Conservation (phyloP, 1,139 yeast species). For the Waltiozyma sp. region DNA sequence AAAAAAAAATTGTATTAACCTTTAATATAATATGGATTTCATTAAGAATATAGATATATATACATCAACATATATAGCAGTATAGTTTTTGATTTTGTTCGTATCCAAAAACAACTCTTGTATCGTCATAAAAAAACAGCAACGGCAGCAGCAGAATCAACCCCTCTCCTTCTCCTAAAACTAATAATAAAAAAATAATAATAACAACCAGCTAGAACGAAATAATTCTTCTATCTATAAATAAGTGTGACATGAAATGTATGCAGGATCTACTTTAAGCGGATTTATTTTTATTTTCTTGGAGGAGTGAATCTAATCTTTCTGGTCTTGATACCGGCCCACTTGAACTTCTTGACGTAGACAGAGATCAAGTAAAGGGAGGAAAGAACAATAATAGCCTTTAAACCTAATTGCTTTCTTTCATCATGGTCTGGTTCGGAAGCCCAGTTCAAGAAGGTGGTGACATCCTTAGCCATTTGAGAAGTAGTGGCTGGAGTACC, state of each 20-base stretch:
- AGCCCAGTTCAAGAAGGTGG: conserved; percentile 95
- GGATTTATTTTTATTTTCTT: conserved; percentile 43
- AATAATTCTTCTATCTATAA: not conserved
- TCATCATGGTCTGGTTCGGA: conserved; percentile 98
- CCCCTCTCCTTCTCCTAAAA: not conserved
- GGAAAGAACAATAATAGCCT: conserved; percentile 75
- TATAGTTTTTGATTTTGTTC: not conserved
- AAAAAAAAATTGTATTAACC: too few species aligned
- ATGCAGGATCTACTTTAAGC: not conserved
- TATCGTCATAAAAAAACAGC: not conserved
- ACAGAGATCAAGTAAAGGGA: conserved; percentile 73
- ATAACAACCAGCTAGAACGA: not conserved
- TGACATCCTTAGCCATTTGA: conserved; percentile 98
- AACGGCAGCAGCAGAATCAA: not conserved
- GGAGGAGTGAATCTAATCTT: conserved; percentile 91
- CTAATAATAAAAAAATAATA: too few species aligned
- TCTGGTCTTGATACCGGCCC: conserved; percentile 95
- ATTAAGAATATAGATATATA: not conserved
- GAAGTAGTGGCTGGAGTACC: conserved; percentile 98
- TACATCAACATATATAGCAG: not conserved
- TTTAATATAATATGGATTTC: not conserved
- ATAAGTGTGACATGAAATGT: not conserved
- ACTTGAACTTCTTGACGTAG: conserved; percentile 96
- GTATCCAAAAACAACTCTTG: not conserved
- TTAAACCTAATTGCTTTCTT: conserved; percentile 93